These are phyloP conservation scores for Podospora anserina DNA, from an alignment of 495 filamentous ascomycete genomes.

Conservation along the genomic window DNA sequence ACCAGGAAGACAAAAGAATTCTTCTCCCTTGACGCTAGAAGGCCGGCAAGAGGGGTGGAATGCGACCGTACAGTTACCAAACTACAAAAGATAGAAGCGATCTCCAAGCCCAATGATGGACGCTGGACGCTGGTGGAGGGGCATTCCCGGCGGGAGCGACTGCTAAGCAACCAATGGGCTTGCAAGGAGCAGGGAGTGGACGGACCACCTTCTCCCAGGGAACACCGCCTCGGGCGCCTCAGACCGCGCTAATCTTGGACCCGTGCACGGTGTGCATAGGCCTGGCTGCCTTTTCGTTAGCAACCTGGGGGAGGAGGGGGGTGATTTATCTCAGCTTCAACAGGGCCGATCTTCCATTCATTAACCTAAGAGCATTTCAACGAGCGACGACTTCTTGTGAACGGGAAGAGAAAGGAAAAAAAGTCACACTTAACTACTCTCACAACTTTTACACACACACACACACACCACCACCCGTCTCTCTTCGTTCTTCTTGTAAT, in stretches of 20 bases:
- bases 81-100: background rate
- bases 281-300: background rate
- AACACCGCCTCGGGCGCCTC: background rate
- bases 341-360: constrained; percentile 2
- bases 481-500: background rate
- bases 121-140: background rate
- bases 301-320: background rate
- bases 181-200: background rate
- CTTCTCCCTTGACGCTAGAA: background rate
- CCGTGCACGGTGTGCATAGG: too few relatives aligned
- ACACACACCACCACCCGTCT: background rate
- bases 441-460: background rate
- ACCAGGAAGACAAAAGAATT: background rate
- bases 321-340: background rate
- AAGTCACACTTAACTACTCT: background rate
- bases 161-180: background rate
- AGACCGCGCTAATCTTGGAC: background rate
- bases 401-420: background rate
- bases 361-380: background rate
- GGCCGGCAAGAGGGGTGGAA: background rate
- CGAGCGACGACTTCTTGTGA: background rate
- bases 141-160: background rate
- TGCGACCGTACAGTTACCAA: background rate
- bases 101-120: background rate
- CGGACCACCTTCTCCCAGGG: background rate